phyloP scores from a whole-genome alignment of 1,284 basidiomycete genomes.

The Rhizopogon parksii region DNA sequence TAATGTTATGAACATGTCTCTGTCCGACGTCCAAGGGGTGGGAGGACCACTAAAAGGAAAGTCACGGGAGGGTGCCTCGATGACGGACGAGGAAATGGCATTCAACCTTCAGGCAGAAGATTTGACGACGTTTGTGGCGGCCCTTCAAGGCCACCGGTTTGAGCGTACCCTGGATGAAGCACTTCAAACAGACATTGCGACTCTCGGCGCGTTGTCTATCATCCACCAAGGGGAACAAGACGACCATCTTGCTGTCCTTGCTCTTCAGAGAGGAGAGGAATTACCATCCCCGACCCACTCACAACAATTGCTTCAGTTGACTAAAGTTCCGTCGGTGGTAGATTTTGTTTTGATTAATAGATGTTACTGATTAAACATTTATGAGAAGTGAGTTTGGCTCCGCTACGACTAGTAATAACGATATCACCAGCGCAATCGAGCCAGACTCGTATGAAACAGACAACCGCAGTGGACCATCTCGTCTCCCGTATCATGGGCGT shows the following conservation, averaged over 20 bases:
- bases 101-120: slow-evolving; percentile 38
- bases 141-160: slow-evolving; percentile 30
- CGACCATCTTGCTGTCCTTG: slow-evolving; percentile 18
- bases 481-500: not conserved
- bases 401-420: not conserved
- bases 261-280: slow-evolving; percentile 13
- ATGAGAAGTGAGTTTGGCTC: not conserved
- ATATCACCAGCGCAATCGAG: not conserved
- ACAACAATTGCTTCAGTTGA: slow-evolving; percentile 16
- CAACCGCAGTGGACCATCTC: slow-evolving; percentile 4
- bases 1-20: slow-evolving; percentile 2
- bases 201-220: slow-evolving; percentile 3
- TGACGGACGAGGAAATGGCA: slow-evolving; percentile 44
- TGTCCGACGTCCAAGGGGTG: slow-evolving; percentile 35
- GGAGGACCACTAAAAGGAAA: slow-evolving; percentile 35
- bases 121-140: slow-evolving; percentile 27
- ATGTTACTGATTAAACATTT: not conserved
- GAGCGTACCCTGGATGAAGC: slow-evolving; percentile 34
- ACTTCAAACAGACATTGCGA: slow-evolving; percentile 11
- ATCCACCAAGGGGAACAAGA: slow-evolving; percentile 17
- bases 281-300: slow-evolving; percentile 19
- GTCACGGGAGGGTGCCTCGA: slow-evolving; percentile 20
- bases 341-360: not conserved
- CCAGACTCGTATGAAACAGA: slow-evolving; percentile 7
- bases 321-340: not conserved